Base-by-base conservation (phyloP, 1,284 basidiomycete species). In the Pulveroboletus sp. region DNA sequence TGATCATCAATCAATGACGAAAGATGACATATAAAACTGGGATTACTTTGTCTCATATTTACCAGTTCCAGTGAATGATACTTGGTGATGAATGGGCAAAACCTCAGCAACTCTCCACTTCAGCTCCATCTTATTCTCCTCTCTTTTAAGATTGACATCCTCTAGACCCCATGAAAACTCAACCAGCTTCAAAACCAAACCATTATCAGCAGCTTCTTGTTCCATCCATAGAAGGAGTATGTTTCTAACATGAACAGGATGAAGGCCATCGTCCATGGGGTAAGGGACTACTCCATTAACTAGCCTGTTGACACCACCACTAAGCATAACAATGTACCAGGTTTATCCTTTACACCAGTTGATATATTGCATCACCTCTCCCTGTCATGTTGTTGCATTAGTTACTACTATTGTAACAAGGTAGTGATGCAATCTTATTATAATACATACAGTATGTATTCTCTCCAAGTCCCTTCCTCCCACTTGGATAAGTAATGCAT, bases 31-130 rank as follows among this genome's bases (percentile, higher is more conserved):
- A n/a, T n/a, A n/a, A n/a, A n/a, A n/a, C n/a, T n/a, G n/a, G n/a
- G n/a, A n/a, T n/a, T n/a, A n/a, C n/a, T n/a, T n/a, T n/a, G n/a
- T n/a, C n/a, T n/a, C n/a, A n/a, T n/a, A n/a, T n/a, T n/a, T n/a
- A n/a, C 52, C 55, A 15, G 39, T 46, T n/a, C 54, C 49, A 36
- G 46, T 53, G 33, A 54, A 55, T 9, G 61, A 67, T 8, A 52
- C 46, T 35, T 62, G 62, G 18, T 60, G 63, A 33, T 35, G 60
- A 15, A 69, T 35, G 4, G 69, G 68, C 1, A 65, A 6, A 22
- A 38, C 5, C 47, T 71, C 68, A 0, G 66, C 1, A 1, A 60
- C 3, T 48, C 35, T 43, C 61, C 60, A 69, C 14, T n/a, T 0
- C 6, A 2, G 1, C 1, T 14, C 20, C 59, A 63, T 54, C 1